These are phyloP conservation scores for Cardamine occulta DNA, from an alignment of 345 rosid genomes.

Conservation along the genomic window DNA sequence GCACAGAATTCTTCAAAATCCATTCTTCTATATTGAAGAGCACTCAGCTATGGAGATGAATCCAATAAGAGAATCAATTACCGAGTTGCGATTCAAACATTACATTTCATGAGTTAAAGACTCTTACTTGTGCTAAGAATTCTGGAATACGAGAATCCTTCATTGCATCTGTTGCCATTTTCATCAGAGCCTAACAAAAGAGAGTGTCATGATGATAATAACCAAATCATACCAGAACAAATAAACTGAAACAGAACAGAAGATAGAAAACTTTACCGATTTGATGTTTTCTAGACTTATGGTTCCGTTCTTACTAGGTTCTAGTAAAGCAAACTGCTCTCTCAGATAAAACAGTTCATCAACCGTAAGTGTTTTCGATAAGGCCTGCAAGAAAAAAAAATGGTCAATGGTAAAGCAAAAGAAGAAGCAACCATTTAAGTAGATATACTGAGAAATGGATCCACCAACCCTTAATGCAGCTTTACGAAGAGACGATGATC, in stretches of 20 bases:
- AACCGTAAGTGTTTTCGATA: conserved; percentile 80
- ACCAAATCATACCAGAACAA: no score
- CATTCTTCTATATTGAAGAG: conserved; percentile 91
- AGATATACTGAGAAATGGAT: neutral
- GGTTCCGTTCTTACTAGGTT: conserved; percentile 82
- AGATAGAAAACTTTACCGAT: conserved; percentile 47
- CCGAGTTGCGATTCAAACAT: neutral
- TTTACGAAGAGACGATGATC: conserved; percentile 90
- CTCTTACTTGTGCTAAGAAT: conserved; percentile 76
- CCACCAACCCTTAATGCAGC: conserved; percentile 86
- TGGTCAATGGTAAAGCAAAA: conserved; percentile 17
- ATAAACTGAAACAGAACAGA: neutral
- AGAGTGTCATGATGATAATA: neutral
- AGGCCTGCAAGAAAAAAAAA: conserved; percentile 62
- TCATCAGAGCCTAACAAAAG: conserved; percentile 77
- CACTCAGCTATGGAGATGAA: conserved; percentile 59
- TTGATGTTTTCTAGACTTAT: conserved; percentile 77
- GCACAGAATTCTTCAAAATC: conserved; percentile 95
- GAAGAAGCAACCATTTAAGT: neutral
- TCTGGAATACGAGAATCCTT: conserved; percentile 90
- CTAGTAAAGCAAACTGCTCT: conserved; percentile 83
- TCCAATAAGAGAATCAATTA: neutral
- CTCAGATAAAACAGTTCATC: conserved; percentile 82
- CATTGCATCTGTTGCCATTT: conserved; percentile 87
- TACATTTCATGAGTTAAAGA: neutral